Evolutionary conservation across 352 stramenopile genomes (phyloP).

Genomic region (Phytopythium ostracodes): DNA sequence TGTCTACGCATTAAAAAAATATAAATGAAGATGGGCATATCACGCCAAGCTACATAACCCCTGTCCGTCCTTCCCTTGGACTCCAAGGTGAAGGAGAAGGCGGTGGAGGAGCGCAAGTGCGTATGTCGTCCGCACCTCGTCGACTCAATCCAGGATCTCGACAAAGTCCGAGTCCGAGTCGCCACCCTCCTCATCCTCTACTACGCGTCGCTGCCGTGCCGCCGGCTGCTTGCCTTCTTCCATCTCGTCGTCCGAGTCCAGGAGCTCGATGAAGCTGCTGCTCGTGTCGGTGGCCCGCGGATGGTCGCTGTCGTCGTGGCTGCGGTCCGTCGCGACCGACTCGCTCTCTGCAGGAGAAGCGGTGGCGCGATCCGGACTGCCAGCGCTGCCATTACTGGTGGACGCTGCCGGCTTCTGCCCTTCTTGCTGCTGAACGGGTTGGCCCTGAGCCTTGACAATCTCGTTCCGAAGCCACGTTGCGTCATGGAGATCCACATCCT

Average conservation of each 20-base stretch:
- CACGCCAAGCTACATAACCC: too few species aligned
- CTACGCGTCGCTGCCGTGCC: not conserved
- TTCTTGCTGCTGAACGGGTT: not conserved
- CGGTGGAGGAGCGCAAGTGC: not conserved
- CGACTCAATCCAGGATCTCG: conserved; percentile 7
- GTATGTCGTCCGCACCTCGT: not conserved
- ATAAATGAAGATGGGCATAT: not conserved
- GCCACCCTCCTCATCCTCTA: conserved; percentile 10
- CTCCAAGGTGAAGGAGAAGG: too few species aligned
- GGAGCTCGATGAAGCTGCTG: conserved; percentile 51
- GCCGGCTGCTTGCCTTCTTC: not conserved
- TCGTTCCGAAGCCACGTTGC: conserved; percentile 69
- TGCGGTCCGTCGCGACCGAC: conserved; percentile 20
- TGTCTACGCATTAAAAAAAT: not conserved
- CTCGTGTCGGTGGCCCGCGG: conserved; percentile 15
- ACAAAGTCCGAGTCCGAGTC: conserved; percentile 12
- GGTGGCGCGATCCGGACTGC: conserved; percentile 5
- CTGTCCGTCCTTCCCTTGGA: too few species aligned
- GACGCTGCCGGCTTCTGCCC: not conserved
- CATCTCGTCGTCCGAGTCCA: conserved; percentile 50
- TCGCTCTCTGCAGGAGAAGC: conserved; percentile 8
- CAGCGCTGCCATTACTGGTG: not conserved
- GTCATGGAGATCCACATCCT: conserved; percentile 63
- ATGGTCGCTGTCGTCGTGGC: conserved; percentile 11
- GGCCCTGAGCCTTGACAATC: conserved; percentile 55